A percentile compares a stretch with the other conserved stretches of the same genome.
These are phyloP conservation scores for Pseudogymnoascus sp. DNA, from an alignment of 2,329 filamentous ascomycete genomes.

Conservation along the genomic window DNA sequence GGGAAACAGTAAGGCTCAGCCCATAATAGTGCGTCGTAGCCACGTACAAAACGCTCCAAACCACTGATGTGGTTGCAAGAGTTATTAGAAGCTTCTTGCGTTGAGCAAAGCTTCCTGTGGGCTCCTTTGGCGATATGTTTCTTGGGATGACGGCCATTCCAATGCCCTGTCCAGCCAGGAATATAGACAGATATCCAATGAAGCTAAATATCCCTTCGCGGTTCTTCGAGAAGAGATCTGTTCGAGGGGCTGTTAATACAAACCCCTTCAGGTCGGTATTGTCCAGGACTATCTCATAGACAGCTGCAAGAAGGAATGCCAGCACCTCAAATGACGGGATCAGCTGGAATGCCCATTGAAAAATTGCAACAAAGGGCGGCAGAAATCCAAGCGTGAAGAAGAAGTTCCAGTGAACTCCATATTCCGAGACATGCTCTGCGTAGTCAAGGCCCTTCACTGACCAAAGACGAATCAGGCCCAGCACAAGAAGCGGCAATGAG, in stretches of 20 bases:
- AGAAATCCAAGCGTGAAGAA: constrained; percentile 92
- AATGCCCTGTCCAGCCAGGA: constrained; percentile 77
- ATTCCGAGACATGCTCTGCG: constrained; percentile 93
- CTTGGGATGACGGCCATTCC: constrained; percentile 73
- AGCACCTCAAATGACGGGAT: constrained; percentile 72
- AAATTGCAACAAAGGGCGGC: constrained; percentile 79
- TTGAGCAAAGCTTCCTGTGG: constrained; percentile 37
- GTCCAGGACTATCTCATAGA: constrained; percentile 71
- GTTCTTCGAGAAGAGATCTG: constrained; percentile 77
- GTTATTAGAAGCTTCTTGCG: constrained; percentile 53
- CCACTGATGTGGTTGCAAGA: constrained; percentile 54
- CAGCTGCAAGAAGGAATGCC: constrained; percentile 57
- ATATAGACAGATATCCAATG: constrained; percentile 87
- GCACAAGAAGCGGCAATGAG: constrained; percentile 69
- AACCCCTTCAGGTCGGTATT: constrained; percentile 71
- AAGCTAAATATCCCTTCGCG: constrained; percentile 95
- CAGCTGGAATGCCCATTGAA: constrained; percentile 62
- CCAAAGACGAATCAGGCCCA: constrained; percentile 74
- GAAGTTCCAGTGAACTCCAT: constrained; percentile 99
- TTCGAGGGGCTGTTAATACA: constrained; percentile 73
- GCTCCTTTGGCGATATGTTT: constrained; percentile 36
- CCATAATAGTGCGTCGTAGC: constrained; percentile 66
- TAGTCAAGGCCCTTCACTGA: constrained; percentile 94
- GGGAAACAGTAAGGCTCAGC: constrained; percentile 68
- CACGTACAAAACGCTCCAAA: constrained; percentile 66